These are phyloP conservation scores for Trypanosoma congolense DNA, from an alignment of 208 protist genomes.

Conservation along the genomic window DNA sequence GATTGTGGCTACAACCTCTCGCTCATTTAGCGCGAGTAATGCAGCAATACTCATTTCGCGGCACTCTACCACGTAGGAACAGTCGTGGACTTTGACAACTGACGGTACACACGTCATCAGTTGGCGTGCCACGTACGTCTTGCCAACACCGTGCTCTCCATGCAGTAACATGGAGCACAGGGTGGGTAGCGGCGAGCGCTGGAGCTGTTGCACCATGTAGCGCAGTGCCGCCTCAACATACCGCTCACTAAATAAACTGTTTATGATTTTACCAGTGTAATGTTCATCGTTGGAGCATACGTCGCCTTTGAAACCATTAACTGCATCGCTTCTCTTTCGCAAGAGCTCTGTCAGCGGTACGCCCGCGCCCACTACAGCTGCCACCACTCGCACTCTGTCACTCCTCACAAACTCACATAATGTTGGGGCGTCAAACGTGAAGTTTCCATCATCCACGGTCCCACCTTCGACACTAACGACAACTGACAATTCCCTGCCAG, in stretches of 20 bases:
- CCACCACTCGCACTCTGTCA: constrained; percentile 11
- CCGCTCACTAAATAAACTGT: constrained; percentile 2
- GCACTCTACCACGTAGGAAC: constrained; percentile 26
- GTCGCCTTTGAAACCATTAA: no score
- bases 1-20: constrained; percentile 42
- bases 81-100: constrained; percentile 2
- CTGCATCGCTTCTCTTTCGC: background rate
- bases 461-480: background rate
- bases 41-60: constrained; percentile 36
- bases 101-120: background rate
- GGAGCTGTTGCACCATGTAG: constrained; percentile 8
- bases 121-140: constrained; percentile 7
- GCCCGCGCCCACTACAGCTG: constrained; percentile 1
- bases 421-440: background rate
- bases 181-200: background rate
- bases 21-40: constrained; percentile 39
- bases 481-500: constrained; percentile 11
- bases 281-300: no score
- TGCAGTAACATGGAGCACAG: constrained; percentile 22
- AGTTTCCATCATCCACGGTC: background rate
- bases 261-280: background rate
- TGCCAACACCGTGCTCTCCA: constrained; percentile 19
- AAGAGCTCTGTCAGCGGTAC: constrained; percentile 1
- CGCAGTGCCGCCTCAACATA: constrained; percentile 2
- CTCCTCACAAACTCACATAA: constrained; percentile 11